phyloP scores from a whole-genome alignment of 139 green algal genomes.

The Klebsormidium nitens region DNA sequence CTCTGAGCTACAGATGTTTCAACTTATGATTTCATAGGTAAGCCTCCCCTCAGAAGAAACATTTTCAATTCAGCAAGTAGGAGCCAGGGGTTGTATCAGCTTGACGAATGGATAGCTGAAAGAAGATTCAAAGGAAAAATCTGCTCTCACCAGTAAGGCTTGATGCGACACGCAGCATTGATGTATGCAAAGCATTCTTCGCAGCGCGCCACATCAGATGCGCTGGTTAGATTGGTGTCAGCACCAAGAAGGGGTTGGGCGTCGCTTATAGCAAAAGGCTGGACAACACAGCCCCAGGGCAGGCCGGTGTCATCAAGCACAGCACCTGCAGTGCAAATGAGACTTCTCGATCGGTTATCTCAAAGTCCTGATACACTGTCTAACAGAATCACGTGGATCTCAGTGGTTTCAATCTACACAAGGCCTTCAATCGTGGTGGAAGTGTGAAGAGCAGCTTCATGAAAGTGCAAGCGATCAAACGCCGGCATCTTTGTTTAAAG shows the following conservation, averaged over 20 bases:
- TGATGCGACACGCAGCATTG: slow-evolving; percentile 8
- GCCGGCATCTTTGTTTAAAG: too few relatives aligned
- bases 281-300: slow-evolving; percentile 54
- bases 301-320: slow-evolving; percentile 62
- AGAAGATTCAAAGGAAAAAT: neutral
- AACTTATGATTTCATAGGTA: neutral
- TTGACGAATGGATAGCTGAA: neutral
- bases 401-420: too few relatives aligned
- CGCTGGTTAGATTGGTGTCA: too few relatives aligned
- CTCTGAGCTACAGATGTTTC: neutral
- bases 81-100: neutral
- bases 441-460: too few relatives aligned
- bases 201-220: slow-evolving; percentile 55
- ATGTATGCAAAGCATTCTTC: slow-evolving; percentile 55
- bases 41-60: neutral
- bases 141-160: neutral
- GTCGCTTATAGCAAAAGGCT: slow-evolving; percentile 53
- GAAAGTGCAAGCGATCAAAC: too few relatives aligned
- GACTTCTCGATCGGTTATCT: too few relatives aligned
- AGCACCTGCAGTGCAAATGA: too few relatives aligned
- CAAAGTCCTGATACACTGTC: too few relatives aligned
- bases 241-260: too few relatives aligned
- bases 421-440: too few relatives aligned
- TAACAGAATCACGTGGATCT: too few relatives aligned
- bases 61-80: neutral